A percentile compares a stretch with the other conserved stretches of the same genome.
Evolutionary conservation across 129 eudicot species (phyloP).

Genomic region (Arctium lappa): DNA sequence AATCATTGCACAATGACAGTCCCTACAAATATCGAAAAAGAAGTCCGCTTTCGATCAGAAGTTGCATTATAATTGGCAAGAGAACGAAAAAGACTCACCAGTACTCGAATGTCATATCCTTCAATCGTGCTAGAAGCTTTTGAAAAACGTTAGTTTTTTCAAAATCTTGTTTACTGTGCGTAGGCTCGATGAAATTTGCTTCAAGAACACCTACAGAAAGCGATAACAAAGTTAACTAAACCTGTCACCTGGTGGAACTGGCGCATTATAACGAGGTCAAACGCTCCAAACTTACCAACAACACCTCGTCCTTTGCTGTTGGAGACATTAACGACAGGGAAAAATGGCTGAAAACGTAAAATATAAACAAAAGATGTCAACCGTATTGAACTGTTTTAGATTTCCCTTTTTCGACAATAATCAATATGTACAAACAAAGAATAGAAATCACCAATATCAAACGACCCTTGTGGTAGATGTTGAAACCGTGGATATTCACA

Average conservation of each 20-base stretch:
- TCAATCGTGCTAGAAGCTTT: conserved; percentile 57
- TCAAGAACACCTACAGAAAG: conserved; percentile 51
- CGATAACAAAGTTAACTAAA: background rate
- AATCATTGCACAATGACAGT: conserved; percentile 61
- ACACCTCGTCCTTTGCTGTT: conserved; percentile 33
- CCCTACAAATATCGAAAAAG: conserved; percentile 45
- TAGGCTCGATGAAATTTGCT: conserved; percentile 60
- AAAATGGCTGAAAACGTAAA: conserved; percentile 40
- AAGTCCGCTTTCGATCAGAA: background rate
- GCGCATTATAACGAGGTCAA: background rate
- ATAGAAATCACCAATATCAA: conserved; percentile 40
- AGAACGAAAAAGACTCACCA: conserved; percentile 37
- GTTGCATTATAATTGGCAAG: background rate
- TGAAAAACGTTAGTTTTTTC: conserved; percentile 60
- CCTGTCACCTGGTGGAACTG: background rate
- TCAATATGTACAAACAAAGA: background rate
- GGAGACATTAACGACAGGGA: conserved; percentile 15
- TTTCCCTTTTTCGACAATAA: background rate
- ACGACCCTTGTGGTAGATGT: conserved; percentile 56
- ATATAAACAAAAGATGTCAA: background rate
- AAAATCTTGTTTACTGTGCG: conserved; percentile 69
- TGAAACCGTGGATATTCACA: conserved; percentile 51
- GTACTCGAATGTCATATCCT: conserved; percentile 55
- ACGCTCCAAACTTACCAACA: conserved; percentile 34
- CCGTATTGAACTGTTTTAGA: background rate